phyloP scores from a whole-genome alignment of 1,284 basidiomycete genomes.

The Ceratobasidium sp. region DNA sequence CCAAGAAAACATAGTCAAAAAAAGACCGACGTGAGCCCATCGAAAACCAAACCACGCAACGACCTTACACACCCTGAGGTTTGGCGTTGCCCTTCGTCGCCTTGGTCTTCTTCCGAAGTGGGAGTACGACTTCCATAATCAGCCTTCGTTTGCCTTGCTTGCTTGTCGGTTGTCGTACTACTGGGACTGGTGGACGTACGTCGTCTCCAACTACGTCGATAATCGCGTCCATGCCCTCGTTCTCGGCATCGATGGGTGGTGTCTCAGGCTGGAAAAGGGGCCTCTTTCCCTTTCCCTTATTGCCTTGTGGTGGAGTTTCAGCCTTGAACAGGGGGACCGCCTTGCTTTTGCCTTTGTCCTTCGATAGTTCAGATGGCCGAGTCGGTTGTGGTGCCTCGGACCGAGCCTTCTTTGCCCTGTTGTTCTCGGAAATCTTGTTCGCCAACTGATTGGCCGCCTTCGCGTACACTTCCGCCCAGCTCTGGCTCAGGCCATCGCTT shows the following conservation, averaged over 20 bases:
- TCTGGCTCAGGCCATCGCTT: neutral
- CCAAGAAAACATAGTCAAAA: neutral
- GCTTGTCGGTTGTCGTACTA: neutral
- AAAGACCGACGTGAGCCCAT: conserved; percentile 11
- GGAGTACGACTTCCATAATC: conserved; percentile 34
- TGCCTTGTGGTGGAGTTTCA: neutral
- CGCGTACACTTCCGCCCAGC: conserved; percentile 18
- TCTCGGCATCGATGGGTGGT: neutral
- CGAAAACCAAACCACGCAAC: neutral
- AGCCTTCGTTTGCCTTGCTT: conserved; percentile 12
- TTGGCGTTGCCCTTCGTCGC: neutral
- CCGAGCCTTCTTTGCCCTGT: neutral
- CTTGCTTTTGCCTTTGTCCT: neutral
- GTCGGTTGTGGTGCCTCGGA: neutral
- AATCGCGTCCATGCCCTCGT: neutral
- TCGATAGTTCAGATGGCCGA: neutral
- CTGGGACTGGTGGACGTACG: neutral
- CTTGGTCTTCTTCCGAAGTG: conserved; percentile 19
- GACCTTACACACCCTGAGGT: conserved; percentile 30
- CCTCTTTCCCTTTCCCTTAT: neutral
- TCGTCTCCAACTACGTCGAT: neutral
- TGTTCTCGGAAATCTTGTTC: neutral
- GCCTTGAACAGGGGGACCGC: neutral
- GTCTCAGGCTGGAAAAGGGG: conserved; percentile 26
- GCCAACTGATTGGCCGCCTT: neutral